Base-by-base conservation (phyloP, 2,329 filamentous ascomycete genomes). In the Aspergillus calidoustus region DNA sequence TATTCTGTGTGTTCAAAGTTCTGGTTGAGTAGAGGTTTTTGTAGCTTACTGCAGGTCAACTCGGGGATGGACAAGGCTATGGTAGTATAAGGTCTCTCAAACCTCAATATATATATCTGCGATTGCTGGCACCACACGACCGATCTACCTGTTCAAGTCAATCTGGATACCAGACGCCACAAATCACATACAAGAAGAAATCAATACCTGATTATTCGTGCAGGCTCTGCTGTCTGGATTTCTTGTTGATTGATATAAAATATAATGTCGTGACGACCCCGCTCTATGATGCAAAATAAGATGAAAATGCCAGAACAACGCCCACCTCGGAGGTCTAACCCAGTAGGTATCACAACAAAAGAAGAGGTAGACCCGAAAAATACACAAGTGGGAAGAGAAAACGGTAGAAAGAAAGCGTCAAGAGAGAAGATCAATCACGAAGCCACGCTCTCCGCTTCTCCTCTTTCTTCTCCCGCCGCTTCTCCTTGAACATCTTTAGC, bases 381-480 rank as follows among this genome's bases (percentile, higher is more conserved):
- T 22, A 48, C 31, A 31, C 28, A 13, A 38, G 25, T n/a, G 11
- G 22, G 38, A 38, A 53, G 17, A 41, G 7, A 28, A 44, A n/a
- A 17, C 30, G 11, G 46, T 2, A 30, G 30, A 50, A 17, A 41
- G 34, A 28, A 5, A 30, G 25, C 11, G 13, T 4, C 4, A 28
- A 30, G n/a, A 50, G 44, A 46, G 23, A 54, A 53, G 54, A 63
- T 89, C 80, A 97, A 78, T 97, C 93, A 71, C 89, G 84, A 71
- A 98, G 78, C 92, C 95, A 99, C 9, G 93, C 94, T 66, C 93
- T 84, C 64, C 93, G 85, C 81, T 97, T 98, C 82, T 97, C 93
- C 76, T 97, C 93, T 79, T 98, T 98, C 80, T 88, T 92, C 49
- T 91, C 91, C 64, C 88, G 86, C 65, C 93, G 84, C 85, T 96